Percentiles rank a stretch among this genome's conserved stretches.
phyloP scores from a whole-genome alignment of 1,284 basidiomycete species.

The Trichosporon ovoides region DNA sequence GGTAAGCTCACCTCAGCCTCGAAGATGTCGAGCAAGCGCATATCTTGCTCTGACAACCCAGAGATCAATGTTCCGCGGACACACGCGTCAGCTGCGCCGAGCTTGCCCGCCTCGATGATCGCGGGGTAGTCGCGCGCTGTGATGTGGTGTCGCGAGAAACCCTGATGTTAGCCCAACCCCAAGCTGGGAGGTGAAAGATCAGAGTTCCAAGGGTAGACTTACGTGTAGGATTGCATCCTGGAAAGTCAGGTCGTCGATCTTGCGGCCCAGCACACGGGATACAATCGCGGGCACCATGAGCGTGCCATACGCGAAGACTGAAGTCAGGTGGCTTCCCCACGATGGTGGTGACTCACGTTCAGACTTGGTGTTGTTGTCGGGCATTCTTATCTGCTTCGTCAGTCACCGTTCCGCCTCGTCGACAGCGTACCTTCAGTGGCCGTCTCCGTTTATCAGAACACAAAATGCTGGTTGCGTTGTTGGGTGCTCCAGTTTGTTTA shows the following conservation, averaged over 20 bases:
- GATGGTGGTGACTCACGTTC: conserved; percentile 9
- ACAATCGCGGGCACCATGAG: conserved; percentile 68
- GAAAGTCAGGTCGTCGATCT: conserved; percentile 56
- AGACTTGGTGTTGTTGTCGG: conserved; percentile 2
- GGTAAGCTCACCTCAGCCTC: conserved; percentile 55
- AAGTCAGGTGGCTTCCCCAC: background rate
- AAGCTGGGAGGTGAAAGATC: no score
- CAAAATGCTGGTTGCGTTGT: no score
- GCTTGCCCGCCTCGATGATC: conserved; percentile 51
- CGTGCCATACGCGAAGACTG: conserved; percentile 83
- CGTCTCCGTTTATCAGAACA: no score
- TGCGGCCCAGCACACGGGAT: conserved; percentile 59
- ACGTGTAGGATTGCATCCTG: conserved; percentile 54
- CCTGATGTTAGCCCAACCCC: conserved; percentile 53
- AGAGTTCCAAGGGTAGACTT: no score
- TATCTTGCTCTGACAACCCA: conserved; percentile 59
- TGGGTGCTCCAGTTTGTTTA: no score
- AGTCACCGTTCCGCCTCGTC: no score
- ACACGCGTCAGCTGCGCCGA: conserved; percentile 50
- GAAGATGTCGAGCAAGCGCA: conserved; percentile 63
- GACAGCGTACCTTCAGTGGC: no score
- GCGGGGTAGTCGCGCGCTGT: conserved; percentile 68
- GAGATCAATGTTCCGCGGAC: conserved; percentile 67
- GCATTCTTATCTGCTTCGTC: no score
- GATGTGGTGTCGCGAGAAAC: conserved; percentile 70